phyloP scores from a whole-genome alignment of 306 rosid genomes.

The Alnus rubra region DNA sequence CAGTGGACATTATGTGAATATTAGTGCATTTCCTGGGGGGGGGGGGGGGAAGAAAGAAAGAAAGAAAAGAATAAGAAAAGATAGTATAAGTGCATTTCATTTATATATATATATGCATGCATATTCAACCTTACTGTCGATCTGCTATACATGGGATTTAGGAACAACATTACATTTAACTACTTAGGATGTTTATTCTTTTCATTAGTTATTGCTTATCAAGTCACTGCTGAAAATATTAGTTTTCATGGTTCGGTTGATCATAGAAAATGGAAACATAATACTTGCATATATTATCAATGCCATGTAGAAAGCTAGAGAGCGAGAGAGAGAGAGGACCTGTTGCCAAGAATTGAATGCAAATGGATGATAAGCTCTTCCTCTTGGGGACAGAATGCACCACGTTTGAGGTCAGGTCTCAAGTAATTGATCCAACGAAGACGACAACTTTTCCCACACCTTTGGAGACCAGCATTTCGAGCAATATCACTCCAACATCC shows the following conservation, averaged over 20 bases:
- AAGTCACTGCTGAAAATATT: not conserved
- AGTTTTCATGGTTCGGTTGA: not conserved
- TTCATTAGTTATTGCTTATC: not conserved
- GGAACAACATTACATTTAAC: not conserved
- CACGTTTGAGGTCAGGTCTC: constrained; percentile 93
- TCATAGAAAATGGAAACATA: not conserved
- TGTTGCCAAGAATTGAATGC: constrained; percentile 88
- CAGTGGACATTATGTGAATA: not conserved
- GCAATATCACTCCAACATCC: constrained; percentile 98
- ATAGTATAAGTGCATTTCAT: no score
- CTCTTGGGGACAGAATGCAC: constrained; percentile 83
- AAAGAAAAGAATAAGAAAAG: no score
- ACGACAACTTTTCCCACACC: constrained; percentile 97
- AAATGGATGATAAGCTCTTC: constrained; percentile 76
- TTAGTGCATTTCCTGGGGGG: not conserved
- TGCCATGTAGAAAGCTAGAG: not conserved
- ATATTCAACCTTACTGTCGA: no score
- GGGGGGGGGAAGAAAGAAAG: no score
- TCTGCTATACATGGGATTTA: not conserved
- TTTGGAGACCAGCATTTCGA: constrained; percentile 75
- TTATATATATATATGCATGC: no score
- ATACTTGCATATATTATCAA: not conserved
- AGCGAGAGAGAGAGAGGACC: constrained; percentile 35
- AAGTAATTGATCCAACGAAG: constrained; percentile 97
- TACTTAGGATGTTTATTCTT: not conserved